Percentiles rank a stretch among this genome's conserved stretches.
Conservation (phyloP, 176 grass and related monocot genomes). For the Zoysia japonica region DNA sequence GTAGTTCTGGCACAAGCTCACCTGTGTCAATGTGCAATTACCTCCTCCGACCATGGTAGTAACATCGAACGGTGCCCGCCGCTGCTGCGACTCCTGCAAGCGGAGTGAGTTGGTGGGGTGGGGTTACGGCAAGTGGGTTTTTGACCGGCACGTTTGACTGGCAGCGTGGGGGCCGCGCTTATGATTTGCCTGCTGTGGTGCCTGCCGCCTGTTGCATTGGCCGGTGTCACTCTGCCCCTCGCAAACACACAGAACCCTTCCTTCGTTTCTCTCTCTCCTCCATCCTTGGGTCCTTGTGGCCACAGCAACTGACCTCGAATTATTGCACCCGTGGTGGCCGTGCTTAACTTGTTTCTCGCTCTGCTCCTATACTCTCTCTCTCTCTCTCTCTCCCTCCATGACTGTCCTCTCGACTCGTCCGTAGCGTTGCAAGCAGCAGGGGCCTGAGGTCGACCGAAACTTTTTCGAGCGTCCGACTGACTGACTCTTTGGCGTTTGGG, state of each 20-base stretch:
- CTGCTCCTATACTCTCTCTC: background rate
- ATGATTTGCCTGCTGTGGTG: slow-evolving; percentile 49
- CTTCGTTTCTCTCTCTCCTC: background rate
- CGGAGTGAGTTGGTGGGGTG: background rate
- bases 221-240: slow-evolving; percentile 29
- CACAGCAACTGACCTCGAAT: slow-evolving; percentile 21
- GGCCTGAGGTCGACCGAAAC: background rate
- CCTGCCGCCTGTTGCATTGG: slow-evolving; percentile 29
- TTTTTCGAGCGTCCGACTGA: background rate
- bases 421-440: background rate
- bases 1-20: background rate
- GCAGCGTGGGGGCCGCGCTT: slow-evolving; percentile 32
- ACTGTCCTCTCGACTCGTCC: background rate
- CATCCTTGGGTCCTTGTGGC: too few species aligned
- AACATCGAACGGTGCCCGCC: background rate
- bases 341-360: background rate
- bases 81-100: too few species aligned
- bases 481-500: slow-evolving; percentile 2
- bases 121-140: background rate
- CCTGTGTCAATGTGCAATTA: background rate
- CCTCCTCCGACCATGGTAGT: background rate
- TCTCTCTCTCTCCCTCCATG: background rate
- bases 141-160: slow-evolving; percentile 50
- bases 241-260: background rate
- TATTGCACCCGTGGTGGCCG: slow-evolving; percentile 24